Percentiles rank a stretch among this genome's conserved stretches.
phyloP scores from a whole-genome alignment of 129 eudicot species.

The Saposhnikovia divaricata region DNA sequence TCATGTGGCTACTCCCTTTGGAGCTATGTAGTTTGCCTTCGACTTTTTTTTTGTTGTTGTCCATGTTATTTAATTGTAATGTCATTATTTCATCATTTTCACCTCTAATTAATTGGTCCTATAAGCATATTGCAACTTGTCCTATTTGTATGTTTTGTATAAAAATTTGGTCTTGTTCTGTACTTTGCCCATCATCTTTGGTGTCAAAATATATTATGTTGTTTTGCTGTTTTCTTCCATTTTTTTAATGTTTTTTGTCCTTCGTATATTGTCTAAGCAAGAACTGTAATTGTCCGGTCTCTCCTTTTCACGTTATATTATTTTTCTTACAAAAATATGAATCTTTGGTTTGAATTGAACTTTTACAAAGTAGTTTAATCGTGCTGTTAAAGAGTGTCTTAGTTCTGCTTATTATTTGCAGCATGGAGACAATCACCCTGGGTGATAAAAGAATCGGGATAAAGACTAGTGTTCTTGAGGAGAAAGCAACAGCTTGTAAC shows the following conservation, averaged over 20 bases:
- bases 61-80: background rate
- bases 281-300: background rate
- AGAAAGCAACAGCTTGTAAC: constrained; percentile 98
- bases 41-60: background rate
- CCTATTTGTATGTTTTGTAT: background rate
- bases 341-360: background rate
- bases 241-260: background rate
- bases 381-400: background rate
- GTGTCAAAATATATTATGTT: background rate
- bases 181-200: background rate
- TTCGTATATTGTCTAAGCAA: background rate
- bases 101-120: background rate
- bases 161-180: background rate
- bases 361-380: background rate
- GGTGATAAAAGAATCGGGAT: constrained; percentile 98
- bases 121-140: background rate
- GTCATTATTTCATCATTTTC: background rate
- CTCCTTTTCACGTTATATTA: background rate
- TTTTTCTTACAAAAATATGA: background rate
- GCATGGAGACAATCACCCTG: constrained; percentile 98
- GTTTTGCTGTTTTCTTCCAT: background rate
- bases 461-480: constrained; percentile 96
- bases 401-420: constrained; percentile 23
- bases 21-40: background rate
- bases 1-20: background rate